Base-by-base conservation (phyloP, 2,329 filamentous ascomycete species). In the Aspergillus sergii region DNA sequence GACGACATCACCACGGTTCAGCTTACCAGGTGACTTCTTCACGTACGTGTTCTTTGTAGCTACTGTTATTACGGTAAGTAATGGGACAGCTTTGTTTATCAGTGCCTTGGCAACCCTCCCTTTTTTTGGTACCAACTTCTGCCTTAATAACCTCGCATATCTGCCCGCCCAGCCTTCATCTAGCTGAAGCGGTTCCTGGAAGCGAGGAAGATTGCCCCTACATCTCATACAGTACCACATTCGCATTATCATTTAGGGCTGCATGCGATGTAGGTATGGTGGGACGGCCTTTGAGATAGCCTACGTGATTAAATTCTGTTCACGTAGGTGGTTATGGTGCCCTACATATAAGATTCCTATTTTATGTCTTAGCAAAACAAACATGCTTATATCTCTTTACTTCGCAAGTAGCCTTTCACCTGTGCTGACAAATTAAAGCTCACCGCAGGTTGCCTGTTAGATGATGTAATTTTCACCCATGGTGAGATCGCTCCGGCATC, bases 141-240 rank as follows among this genome's bases (percentile, higher is more conserved):
- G 7, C 39, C 43, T 45, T 67, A 64, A 60, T 65, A 76, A 87
- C 87, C 88, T 89, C 87, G 82, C 81, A 85, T 80, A 91, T 91
- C 90, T 92, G 90, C 90, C 89, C 90, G 90, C 86, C 87, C 89
- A 91, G 89, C 85, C 75, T 70, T 67, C 73, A 80, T 85, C 28
- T 89, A 87, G 83, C 89, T 91, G 89, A 89, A 85, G 79, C 89
- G 90, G 89, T 92, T 92, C 90, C 90, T 92, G 89, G 83, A 91
- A 88, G 80, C 83, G 90, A 92, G 90, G 90, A 85, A 92, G 89
- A 92, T 87, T 83, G 86, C 88, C 89, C 89, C 86, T 87, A 83
- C 85, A 85, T 83, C 83, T 84, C 80, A 71, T 78, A 71, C 80
- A 81, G 81, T 80, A 65, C 82, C 85, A 84, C 84, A 89, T 91